Percentiles rank a stretch among this genome's conserved stretches.
Evolutionary conservation across 73 alveolate species (phyloP).

Genomic region (Breviolum minutum): DNA sequence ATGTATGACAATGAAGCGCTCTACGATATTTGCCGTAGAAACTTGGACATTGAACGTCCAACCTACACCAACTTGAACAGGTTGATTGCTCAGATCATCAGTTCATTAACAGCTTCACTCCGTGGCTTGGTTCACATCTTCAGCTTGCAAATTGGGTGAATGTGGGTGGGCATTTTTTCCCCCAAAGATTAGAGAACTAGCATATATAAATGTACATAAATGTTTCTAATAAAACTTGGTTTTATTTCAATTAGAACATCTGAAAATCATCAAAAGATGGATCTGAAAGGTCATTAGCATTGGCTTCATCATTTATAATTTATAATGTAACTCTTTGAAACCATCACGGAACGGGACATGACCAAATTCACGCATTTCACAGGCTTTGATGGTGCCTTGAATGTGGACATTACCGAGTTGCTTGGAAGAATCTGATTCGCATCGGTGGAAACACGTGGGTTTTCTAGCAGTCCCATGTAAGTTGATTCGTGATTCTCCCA

Average conservation of each 20-base stretch:
- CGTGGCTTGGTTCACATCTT: constrained; percentile 56
- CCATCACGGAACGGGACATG: too few species aligned
- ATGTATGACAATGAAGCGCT: constrained; percentile 22
- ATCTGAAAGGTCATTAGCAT: too few species aligned
- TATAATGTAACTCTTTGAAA: too few species aligned
- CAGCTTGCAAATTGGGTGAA: not conserved
- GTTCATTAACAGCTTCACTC: constrained; percentile 27
- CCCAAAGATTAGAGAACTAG: not conserved
- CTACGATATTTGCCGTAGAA: constrained; percentile 96
- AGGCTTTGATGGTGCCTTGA: constrained; percentile 34
- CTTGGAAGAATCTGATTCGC: too few species aligned
- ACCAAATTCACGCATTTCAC: too few species aligned
- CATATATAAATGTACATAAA: not conserved
- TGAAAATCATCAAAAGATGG: too few species aligned
- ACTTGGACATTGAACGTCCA: constrained; percentile 99
- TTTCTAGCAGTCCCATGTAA: too few species aligned
- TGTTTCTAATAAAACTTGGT: not conserved
- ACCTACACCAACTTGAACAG: constrained; percentile 98
- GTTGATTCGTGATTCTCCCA: too few species aligned
- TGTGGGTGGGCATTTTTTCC: too few species aligned
- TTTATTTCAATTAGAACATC: not conserved
- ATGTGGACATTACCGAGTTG: not conserved
- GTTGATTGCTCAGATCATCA: constrained; percentile 97
- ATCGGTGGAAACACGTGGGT: too few species aligned
- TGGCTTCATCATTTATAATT: too few species aligned